Evolutionary conservation across 106 monocot genomes (phyloP), one percentile per base, ranked within the genome.

Genomic region (Dactylorhiza incarnata): DNA sequence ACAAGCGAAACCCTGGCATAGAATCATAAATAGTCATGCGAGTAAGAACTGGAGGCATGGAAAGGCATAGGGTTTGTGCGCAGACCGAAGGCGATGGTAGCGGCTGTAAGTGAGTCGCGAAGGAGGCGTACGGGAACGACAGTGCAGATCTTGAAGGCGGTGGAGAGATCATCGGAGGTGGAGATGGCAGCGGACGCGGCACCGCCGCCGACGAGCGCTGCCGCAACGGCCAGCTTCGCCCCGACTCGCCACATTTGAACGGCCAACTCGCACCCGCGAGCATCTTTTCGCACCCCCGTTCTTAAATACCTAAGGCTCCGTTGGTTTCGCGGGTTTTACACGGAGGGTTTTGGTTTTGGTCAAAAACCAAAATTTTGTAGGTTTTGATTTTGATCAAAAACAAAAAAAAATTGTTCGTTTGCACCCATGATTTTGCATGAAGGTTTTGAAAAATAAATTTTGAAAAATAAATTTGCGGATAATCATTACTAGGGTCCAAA

Each of bases 21-120:
- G 2, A 37, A 37, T 10, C 3, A 44, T 15, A 69, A 26, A 14
- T 69, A 7, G 2, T n/a, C 15, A 76, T 48, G 11, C 11, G 76
- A 48, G 2, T 9, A 76, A 20, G 8, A 16, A 11, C 53, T 26
- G 70, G 37, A 23, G 26, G 56, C 37, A 16, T 5, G 14, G 4
- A 49, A 50, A 50, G 45, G 69, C 1, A 45, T 19, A 53, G 62
- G 55, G 29, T 66, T 69, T 16, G 68, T 12, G n/a, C 20, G 66
- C 79, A 22, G 5, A 94, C 94, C 95, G 54, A 85, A 80, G 48
- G 77, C 95, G 71, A 95, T 90, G 76, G 87, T 53, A 61, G 88
- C 86, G 5, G 88, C 90, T 5, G 95, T 92, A 68, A 84, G 0
- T 74, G 92, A 73, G 73, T 95, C 95, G 65, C 88, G 95, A 59